phyloP scores from a whole-genome alignment of 176 grass and related monocot species.

The Oryza glumipatula region DNA sequence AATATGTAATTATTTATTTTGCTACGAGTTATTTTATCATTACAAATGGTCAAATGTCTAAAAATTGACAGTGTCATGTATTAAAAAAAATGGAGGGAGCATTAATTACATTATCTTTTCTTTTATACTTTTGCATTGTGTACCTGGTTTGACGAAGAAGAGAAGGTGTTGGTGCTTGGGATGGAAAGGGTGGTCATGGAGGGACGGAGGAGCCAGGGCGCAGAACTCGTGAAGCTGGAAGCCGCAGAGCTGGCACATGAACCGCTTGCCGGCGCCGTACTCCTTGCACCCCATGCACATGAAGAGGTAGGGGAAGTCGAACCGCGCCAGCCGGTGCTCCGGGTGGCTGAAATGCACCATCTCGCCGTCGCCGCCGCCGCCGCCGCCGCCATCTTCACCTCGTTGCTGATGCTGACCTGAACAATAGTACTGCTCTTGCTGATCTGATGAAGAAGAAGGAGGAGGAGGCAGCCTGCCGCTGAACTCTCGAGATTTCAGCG shows the following conservation, averaged over 20 bases:
- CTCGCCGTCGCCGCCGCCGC: conserved; percentile 23
- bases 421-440: background rate
- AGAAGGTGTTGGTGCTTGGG: conserved; percentile 65
- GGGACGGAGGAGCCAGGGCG: conserved; percentile 66
- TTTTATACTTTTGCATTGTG: background rate
- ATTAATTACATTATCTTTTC: too few relatives aligned
- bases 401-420: background rate
- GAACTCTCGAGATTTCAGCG: conserved; percentile 47
- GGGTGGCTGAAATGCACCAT: conserved; percentile 87
- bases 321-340: conserved; percentile 62
- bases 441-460: background rate
- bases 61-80: too few relatives aligned
- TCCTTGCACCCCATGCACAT: conserved; percentile 91
- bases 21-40: too few relatives aligned
- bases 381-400: background rate
- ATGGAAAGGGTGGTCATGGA: conserved; percentile 79
- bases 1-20: too few relatives aligned
- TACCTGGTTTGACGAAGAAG: conserved; percentile 67
- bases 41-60: too few relatives aligned
- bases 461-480: conserved; percentile 31
- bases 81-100: too few relatives aligned
- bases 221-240: conserved; percentile 93
- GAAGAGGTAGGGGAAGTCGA: conserved; percentile 78
- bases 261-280: conserved; percentile 76
- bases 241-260: conserved; percentile 76